Evolutionary conservation across 1,139 yeast species (phyloP).

Genomic region (Saccharomyces hybrid): DNA sequence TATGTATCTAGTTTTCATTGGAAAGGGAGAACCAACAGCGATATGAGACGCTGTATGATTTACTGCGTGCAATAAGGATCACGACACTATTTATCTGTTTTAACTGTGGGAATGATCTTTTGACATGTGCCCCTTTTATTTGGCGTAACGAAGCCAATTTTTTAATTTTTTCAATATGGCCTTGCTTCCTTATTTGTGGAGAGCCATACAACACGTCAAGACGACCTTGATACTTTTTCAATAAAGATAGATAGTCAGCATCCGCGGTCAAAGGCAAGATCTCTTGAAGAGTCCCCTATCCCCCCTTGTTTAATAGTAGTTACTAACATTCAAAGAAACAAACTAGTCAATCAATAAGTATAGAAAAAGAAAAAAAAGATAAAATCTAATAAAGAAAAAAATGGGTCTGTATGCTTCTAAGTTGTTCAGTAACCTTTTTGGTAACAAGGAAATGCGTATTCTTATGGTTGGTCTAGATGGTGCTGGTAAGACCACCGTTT

Average conservation of each 20-base stretch:
- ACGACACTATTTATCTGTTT: not conserved
- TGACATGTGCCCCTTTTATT: not conserved
- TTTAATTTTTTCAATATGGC: not conserved
- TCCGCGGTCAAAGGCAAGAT: not conserved
- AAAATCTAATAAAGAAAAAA: not conserved
- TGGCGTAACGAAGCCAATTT: not conserved
- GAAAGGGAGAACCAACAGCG: not conserved
- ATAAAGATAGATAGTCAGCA: not conserved
- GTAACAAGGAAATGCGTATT: too few species aligned
- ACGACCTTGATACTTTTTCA: not conserved
- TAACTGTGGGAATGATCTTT: not conserved
- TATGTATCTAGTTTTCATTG: not conserved
- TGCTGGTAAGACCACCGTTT: too few species aligned
- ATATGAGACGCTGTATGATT: not conserved
- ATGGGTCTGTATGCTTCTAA: conserved; percentile 90
- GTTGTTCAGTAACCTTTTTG: too few species aligned
- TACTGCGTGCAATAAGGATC: too few species aligned
- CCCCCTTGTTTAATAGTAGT: not conserved
- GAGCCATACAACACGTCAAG: not conserved
- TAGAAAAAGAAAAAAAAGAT: not conserved
- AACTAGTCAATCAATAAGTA: not conserved
- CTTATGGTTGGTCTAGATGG: too few species aligned
- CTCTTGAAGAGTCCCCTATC: not conserved
- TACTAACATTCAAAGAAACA: not conserved
- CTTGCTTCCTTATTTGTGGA: not conserved